Evolutionary conservation across 768 basidiomycete genomes (phyloP).

Genomic region (Boletus subparvulus): DNA sequence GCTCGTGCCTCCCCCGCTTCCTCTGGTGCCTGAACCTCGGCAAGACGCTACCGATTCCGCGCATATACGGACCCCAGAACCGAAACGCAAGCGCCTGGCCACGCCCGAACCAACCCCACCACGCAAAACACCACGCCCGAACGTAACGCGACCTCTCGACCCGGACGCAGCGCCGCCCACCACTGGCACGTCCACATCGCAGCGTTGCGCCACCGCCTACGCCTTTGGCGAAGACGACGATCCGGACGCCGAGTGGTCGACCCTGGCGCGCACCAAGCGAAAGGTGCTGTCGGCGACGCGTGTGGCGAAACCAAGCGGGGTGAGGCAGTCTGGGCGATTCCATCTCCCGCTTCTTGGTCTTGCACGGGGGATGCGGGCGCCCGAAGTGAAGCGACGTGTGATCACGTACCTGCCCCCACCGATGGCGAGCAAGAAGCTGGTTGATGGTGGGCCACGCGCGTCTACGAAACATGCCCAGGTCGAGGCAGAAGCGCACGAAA

Average conservation of each 20-base stretch:
- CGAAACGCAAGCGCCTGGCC: conserved; percentile 2
- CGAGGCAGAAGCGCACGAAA: not conserved
- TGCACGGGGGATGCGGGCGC: not conserved
- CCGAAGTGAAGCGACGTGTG: conserved; percentile 17
- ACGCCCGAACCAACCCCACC: conserved; percentile 1
- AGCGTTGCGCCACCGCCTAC: conserved; percentile 14
- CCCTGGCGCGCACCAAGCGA: not conserved
- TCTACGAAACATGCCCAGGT: not conserved
- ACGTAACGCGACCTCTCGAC: too few species aligned
- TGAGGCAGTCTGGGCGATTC: conserved; percentile 22
- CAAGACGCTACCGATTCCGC: not conserved
- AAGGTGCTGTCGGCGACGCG: conserved; percentile 1
- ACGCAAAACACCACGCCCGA: not conserved
- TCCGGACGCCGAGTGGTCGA: conserved; percentile 23
- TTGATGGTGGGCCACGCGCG: not conserved
- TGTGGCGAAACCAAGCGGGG: not conserved
- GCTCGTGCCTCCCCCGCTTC: not conserved
- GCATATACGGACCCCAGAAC: conserved; percentile 9
- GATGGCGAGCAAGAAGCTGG: conserved; percentile 1
- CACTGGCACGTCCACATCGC: not conserved
- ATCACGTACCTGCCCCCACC: conserved; percentile 33
- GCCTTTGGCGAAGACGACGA: conserved; percentile 20
- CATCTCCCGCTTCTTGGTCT: conserved; percentile 18
- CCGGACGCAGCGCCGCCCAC: not conserved
- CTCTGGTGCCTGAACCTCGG: not conserved